Evolutionary conservation across 2,329 filamentous ascomycete species (phyloP).

Genomic region (Byssoonygena ceratinophila): DNA sequence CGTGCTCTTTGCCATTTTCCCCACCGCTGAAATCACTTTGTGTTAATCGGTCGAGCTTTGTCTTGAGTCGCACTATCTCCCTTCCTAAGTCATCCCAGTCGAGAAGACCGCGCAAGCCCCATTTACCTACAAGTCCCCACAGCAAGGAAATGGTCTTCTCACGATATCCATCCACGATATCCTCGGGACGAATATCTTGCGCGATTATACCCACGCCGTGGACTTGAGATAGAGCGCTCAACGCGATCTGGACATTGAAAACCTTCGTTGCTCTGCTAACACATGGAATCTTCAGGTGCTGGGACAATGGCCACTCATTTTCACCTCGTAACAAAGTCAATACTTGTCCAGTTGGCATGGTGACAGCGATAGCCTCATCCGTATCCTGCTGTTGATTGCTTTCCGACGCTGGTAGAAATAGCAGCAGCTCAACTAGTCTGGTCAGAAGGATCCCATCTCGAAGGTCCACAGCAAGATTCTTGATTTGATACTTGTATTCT

Average conservation of each 20-base stretch:
- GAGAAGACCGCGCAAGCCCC: conserved; percentile 45
- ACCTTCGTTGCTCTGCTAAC: conserved; percentile 46
- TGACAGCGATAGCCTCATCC: conserved; percentile 38
- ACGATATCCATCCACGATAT: conserved; percentile 54
- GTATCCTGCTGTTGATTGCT: conserved; percentile 14
- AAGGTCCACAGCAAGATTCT: conserved; percentile 52
- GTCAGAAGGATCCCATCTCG: conserved; percentile 52
- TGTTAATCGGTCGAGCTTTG: conserved; percentile 14
- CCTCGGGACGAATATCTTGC: conserved; percentile 41
- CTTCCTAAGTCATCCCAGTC: conserved; percentile 45
- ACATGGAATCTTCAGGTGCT: conserved; percentile 49
- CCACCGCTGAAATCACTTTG: conserved; percentile 7
- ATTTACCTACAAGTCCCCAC: conserved; percentile 50
- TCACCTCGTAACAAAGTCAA: conserved; percentile 29
- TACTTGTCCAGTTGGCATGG: conserved; percentile 37
- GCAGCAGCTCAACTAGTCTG: conserved; percentile 48
- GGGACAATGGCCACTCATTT: conserved; percentile 42
- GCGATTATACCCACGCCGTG: conserved; percentile 34
- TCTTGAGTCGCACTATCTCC: conserved; percentile 41
- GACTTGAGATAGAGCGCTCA: conserved; percentile 43
- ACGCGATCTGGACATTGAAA: conserved; percentile 49
- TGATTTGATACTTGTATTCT: conserved; percentile 49
- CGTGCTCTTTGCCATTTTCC: conserved; percentile 17
- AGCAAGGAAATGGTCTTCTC: conserved; percentile 53
- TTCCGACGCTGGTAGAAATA: conserved; percentile 35